Evolutionary conservation across 208 protist genomes (phyloP), one percentile per base, ranked within the genome.

Genomic region (Crithidia acanthocephali): DNA sequence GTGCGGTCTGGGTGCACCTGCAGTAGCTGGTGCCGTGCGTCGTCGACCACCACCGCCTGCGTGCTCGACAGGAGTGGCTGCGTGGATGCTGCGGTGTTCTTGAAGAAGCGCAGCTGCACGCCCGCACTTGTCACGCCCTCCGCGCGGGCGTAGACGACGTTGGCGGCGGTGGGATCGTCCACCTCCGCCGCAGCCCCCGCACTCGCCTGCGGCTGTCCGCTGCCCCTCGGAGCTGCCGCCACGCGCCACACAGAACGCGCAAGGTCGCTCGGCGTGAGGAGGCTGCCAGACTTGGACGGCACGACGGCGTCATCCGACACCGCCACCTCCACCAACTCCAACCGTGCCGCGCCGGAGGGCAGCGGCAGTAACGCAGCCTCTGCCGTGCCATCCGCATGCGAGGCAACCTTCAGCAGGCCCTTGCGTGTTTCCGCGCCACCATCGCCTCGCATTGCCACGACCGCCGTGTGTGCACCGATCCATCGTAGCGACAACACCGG

Each of bases 11-110:
- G 18, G 22, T 74, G 59, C 33, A 64, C 16, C 32, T 71, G 58
- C 27, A 85, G 42, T 5, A 85, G 70, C 59, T 85, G 74, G 44
- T 85, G 80, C 9, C 69, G 74, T 28, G 48, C 68, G 40, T 61
- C 73, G 15, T 86, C 76, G n/a, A 83, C 48, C n/a, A 83, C 48
- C 48, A 80, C 47, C 35, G 35, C 35, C 42, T 48, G 42, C 33
- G 20, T 13, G 44, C 33, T 32, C 18, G 27, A 37, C 18, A 22
- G 6, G 9, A 20, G 22, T 20, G 32, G 2, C 16, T 37, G n/a
- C 20, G n/a, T 23, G 15, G 64, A n/a, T 30, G 40, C 44, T 25
- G 10, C 27, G 7, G 53, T 60, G n/a, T 11, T 53, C 58, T 68
- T 60, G 40, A 45, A 78, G 71, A 67, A 65, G 22, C 65, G 72